These are phyloP conservation scores for Podospora tetraspora DNA, from an alignment of 495 filamentous ascomycete species.

Conservation along the genomic window DNA sequence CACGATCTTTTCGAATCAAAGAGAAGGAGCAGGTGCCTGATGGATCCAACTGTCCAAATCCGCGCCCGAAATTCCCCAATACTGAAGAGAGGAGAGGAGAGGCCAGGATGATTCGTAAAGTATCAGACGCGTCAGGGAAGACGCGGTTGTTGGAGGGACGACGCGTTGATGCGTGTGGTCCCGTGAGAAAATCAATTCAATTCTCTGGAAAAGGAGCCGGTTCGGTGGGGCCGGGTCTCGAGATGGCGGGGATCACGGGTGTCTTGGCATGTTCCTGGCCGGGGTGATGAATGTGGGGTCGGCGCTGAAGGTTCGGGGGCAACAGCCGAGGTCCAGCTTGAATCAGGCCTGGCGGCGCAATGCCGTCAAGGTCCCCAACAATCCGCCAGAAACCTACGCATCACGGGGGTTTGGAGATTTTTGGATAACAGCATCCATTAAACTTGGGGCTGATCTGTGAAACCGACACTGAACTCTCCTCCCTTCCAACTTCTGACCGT, in stretches of 20 bases:
- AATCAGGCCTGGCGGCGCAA: neutral
- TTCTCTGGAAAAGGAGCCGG: neutral
- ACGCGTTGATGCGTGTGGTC: neutral
- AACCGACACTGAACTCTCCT: neutral
- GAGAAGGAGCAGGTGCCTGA: neutral
- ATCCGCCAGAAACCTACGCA: too few species aligned
- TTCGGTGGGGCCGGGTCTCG: neutral
- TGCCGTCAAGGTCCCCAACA: neutral
- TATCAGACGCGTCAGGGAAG: neutral
- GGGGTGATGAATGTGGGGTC: neutral
- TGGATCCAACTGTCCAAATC: neutral
- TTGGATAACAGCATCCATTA: neutral
- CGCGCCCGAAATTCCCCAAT: neutral
- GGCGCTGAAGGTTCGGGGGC: neutral
- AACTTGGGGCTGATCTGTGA: neutral
- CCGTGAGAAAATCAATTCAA: neutral
- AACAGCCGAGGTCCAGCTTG: neutral
- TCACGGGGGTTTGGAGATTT: too few species aligned
- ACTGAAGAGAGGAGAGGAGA: neutral
- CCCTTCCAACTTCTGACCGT: neutral
- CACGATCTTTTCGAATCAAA: neutral
- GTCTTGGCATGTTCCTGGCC: neutral
- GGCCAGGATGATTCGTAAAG: neutral
- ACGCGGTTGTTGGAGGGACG: neutral
- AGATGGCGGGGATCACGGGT: neutral